These are phyloP conservation scores for Ascodesmis nigricans DNA, from an alignment of 495 filamentous ascomycete species.

Conservation along the genomic window DNA sequence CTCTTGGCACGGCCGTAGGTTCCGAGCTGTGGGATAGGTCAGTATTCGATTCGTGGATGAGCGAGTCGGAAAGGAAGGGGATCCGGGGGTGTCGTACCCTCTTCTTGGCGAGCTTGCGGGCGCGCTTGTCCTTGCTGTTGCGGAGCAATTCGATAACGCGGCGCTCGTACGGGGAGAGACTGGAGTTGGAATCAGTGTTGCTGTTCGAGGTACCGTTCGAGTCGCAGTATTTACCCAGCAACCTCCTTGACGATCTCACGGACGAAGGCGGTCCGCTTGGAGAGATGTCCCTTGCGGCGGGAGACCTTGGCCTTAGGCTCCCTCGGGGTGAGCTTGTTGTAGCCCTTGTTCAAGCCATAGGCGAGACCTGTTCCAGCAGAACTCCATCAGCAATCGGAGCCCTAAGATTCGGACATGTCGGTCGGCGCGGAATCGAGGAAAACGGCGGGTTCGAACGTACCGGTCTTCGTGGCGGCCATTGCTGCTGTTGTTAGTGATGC, in stretches of 20 bases:
- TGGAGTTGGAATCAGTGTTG: slow-evolving; percentile 1
- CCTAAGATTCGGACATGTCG: too few species aligned
- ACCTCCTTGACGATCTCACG: slow-evolving; percentile 91
- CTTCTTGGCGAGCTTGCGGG: slow-evolving; percentile 98
- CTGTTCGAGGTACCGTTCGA: slow-evolving; percentile 1
- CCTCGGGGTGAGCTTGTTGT: slow-evolving; percentile 70
- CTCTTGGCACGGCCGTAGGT: slow-evolving; percentile 93
- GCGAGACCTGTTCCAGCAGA: slow-evolving; percentile 34
- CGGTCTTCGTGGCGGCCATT: slow-evolving; percentile 10
- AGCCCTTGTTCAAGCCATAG: slow-evolving; percentile 70
- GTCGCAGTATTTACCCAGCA: slow-evolving; percentile 38
- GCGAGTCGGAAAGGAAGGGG: not conserved
- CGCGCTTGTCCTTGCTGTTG: slow-evolving; percentile 98
- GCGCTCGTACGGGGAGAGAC: slow-evolving; percentile 91
- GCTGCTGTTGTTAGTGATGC: slow-evolving; percentile 6
- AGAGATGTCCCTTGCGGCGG: slow-evolving; percentile 72
- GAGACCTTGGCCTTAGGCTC: slow-evolving; percentile 70
- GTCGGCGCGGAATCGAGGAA: not conserved
- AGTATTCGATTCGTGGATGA: slow-evolving; percentile 7
- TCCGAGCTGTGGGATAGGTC: slow-evolving; percentile 41
- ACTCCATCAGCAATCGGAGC: too few species aligned
- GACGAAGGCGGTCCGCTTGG: slow-evolving; percentile 83
- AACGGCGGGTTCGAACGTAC: slow-evolving; percentile 1
- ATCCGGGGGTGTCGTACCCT: slow-evolving; percentile 35
- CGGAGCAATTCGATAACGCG: slow-evolving; percentile 95